Conservation (phyloP, 768 basidiomycete species). For the Agrocybe pediades region DNA sequence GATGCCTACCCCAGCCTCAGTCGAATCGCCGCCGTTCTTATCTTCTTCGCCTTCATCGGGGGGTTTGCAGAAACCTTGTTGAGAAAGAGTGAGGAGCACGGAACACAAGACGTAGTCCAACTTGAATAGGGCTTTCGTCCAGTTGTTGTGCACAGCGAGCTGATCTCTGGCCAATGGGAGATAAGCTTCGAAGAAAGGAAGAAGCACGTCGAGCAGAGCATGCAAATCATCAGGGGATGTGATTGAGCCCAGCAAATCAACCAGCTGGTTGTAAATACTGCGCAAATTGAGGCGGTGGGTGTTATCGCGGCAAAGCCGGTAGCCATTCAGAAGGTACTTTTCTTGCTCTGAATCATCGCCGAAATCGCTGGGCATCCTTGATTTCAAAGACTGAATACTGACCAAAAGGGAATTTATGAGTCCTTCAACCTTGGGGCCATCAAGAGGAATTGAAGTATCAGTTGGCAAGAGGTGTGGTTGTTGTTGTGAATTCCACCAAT, state of each 20-base stretch:
- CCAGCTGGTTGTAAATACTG: conserved; percentile 41
- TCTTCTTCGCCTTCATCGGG: conserved; percentile 72
- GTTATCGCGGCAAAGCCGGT: conserved; percentile 43
- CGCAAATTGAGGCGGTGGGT: conserved; percentile 51
- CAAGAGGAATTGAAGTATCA: neutral
- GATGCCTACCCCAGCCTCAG: conserved; percentile 75
- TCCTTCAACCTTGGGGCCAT: conserved; percentile 29
- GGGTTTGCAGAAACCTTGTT: conserved; percentile 93
- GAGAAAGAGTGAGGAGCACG: conserved; percentile 70
- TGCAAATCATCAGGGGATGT: conserved; percentile 33
- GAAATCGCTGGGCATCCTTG: conserved; percentile 31
- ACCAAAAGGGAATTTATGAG: conserved; percentile 69
- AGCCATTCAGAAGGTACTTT: conserved; percentile 54
- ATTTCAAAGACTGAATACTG: conserved; percentile 61
- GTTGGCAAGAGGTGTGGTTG: conserved; percentile 11
- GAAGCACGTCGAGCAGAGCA: conserved; percentile 41
- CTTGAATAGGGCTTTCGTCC: conserved; percentile 84
- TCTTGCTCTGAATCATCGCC: conserved; percentile 37
- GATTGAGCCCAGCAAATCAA: conserved; percentile 39
- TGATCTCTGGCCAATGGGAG: conserved; percentile 56
- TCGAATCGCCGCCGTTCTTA: conserved; percentile 52
- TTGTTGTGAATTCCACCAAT: conserved; percentile 32
- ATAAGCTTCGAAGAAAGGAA: conserved; percentile 80
- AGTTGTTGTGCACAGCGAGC: conserved; percentile 55
- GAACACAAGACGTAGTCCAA: conserved; percentile 77